A percentile compares a stretch with the other conserved stretches of the same genome.
Conservation (phyloP, 768 basidiomycete genomes). For the Coprinopsis sp. region DNA sequence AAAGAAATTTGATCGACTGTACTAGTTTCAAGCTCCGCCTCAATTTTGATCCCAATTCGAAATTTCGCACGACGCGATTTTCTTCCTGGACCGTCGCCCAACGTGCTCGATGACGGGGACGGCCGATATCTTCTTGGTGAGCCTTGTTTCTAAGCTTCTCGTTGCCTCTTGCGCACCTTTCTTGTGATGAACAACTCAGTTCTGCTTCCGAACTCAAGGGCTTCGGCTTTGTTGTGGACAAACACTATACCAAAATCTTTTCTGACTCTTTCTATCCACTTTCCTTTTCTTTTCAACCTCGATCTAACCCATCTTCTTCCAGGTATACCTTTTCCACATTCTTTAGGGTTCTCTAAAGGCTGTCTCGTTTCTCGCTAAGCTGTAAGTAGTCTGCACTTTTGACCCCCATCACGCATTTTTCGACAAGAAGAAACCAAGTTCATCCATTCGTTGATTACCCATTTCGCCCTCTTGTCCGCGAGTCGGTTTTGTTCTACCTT, state of each 20-base stretch:
- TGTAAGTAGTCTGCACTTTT: neutral
- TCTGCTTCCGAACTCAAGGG: constrained; percentile 12
- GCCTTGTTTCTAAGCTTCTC: neutral
- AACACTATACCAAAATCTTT: constrained; percentile 9
- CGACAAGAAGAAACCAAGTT: constrained; percentile 11
- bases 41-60: neutral
- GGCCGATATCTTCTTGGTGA: neutral
- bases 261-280: constrained; percentile 5
- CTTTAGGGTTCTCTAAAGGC: neutral
- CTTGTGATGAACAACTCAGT: constrained; percentile 9
- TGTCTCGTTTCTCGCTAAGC: neutral
- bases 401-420: neutral
- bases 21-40: neutral
- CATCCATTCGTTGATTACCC: constrained; percentile 13
- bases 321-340: neutral
- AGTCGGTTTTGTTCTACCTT: neutral
- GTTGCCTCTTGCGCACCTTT: neutral
- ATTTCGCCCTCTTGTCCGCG: neutral
- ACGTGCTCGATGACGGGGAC: no score
- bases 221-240: constrained; percentile 10
- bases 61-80: neutral
- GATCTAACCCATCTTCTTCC: neutral
- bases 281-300: neutral
- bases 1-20: neutral
- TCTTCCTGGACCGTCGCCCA: neutral